Evolutionary conservation across 1,139 yeast species (phyloP).

Genomic region (Yamadazyma atmosphaerica): DNA sequence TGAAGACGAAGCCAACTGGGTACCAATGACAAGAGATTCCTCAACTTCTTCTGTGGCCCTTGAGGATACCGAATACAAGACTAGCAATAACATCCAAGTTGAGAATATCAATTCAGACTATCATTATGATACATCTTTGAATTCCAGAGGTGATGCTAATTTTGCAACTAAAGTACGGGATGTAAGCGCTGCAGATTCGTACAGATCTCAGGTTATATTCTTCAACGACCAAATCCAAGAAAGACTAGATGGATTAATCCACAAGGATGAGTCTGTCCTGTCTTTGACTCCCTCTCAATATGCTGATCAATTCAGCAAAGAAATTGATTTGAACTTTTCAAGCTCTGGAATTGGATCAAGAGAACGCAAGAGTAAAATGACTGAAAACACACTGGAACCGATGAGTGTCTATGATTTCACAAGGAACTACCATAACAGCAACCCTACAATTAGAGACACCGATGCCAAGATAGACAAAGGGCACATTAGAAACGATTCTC

Average conservation of each 20-base stretch:
- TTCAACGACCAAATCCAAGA: constrained; percentile 12
- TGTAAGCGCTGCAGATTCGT: constrained; percentile 18
- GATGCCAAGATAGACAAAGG: background rate
- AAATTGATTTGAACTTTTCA: constrained; percentile 25
- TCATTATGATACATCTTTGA: constrained; percentile 5
- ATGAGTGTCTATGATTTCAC: no score
- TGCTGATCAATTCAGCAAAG: constrained; percentile 31
- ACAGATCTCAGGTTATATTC: constrained; percentile 13
- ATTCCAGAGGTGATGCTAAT: constrained; percentile 11
- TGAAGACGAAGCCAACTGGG: constrained; percentile 43
- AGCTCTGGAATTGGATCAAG: constrained; percentile 6
- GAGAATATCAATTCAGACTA: background rate
- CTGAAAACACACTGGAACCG: no score
- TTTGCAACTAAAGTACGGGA: constrained; percentile 13
- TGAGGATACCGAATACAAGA: background rate
- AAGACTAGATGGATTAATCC: background rate
- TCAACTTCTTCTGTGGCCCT: constrained; percentile 10
- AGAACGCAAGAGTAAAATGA: background rate
- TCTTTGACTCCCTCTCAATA: constrained; percentile 34
- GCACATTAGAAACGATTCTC: background rate
- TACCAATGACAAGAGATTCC: constrained; percentile 17
- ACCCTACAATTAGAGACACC: constrained; percentile 3
- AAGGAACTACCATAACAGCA: no score
- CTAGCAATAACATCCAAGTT: background rate
- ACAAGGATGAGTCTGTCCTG: constrained; percentile 22